Conservation (phyloP, 2,329 filamentous ascomycete genomes). For the Penicillium griseofulvum region DNA sequence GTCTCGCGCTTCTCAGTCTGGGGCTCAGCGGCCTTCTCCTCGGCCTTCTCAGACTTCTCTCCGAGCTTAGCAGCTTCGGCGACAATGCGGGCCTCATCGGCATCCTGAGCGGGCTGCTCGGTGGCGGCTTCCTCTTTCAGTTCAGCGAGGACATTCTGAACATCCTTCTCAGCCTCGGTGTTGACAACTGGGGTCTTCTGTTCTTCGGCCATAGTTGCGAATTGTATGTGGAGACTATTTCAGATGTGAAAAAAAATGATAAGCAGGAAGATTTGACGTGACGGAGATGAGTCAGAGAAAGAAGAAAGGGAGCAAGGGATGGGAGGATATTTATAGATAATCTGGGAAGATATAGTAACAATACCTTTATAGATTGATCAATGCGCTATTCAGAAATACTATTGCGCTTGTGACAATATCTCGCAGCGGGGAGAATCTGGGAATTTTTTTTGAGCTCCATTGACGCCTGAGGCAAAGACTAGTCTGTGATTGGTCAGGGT, state of each 20-base stretch:
- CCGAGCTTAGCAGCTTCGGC: conserved; percentile 39
- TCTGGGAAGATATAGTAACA: not conserved
- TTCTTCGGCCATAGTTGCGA: conserved; percentile 37
- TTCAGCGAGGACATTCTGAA: conserved; percentile 46
- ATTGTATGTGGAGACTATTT: conserved; percentile 8
- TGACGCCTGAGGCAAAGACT: conserved; percentile 18
- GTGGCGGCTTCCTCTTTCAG: conserved; percentile 34
- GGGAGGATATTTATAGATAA: not conserved
- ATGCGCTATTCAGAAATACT: conserved; percentile 3
- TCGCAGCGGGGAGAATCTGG: conserved; percentile 18
- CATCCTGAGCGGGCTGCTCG: conserved; percentile 25
- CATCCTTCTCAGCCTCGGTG: conserved; percentile 46
- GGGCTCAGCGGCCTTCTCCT: conserved; percentile 24
- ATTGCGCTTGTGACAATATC: conserved; percentile 6
- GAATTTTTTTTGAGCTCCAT: conserved; percentile 24
- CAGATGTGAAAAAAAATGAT: conserved; percentile 1
- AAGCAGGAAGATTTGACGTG: conserved; percentile 5
- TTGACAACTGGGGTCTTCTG: conserved; percentile 38
- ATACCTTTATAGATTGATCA: conserved; percentile 2
- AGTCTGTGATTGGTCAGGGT: conserved; percentile 5
- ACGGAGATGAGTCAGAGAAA: not conserved
- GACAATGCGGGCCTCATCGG: conserved; percentile 40
- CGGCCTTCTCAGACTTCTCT: conserved; percentile 38
- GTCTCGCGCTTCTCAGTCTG: conserved; percentile 23
- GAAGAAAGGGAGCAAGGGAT: not conserved